phyloP scores from a whole-genome alignment of 805 yeast genomes.

The Schwanniomyces pseudopolymorphus region DNA sequence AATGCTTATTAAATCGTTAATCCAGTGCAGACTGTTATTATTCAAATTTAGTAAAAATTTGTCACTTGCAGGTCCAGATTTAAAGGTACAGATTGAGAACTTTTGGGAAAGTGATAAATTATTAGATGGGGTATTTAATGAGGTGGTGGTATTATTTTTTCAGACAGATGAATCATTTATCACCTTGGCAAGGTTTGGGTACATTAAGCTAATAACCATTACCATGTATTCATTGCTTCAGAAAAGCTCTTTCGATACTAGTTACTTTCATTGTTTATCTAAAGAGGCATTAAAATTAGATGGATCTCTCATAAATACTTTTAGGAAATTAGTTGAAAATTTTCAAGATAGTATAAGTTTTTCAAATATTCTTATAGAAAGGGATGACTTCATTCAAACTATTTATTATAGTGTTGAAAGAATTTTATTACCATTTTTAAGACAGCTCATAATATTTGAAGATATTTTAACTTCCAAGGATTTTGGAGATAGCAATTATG shows the following conservation, averaged over 20 bases:
- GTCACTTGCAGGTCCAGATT: constrained; percentile 8
- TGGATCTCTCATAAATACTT: not conserved
- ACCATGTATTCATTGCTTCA: constrained; percentile 19
- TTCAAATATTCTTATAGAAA: not conserved
- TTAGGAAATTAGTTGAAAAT: not conserved
- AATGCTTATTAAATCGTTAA: constrained; percentile 38
- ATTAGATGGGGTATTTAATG: constrained; percentile 37
- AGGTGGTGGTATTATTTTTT: constrained; percentile 38
- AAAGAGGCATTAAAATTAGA: not conserved
- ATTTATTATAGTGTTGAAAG: constrained; percentile 19
- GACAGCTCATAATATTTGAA: constrained; percentile 32
- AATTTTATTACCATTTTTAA: constrained; percentile 30
- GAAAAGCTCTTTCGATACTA: constrained; percentile 4
- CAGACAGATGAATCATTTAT: constrained; percentile 46
- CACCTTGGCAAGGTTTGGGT: constrained; percentile 31
- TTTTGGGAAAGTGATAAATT: constrained; percentile 23
- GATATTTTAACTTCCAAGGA: constrained; percentile 31
- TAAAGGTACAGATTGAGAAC: constrained; percentile 15
- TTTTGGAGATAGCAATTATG: constrained; percentile 24
- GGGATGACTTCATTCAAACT: constrained; percentile 3
- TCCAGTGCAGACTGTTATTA: constrained; percentile 39
- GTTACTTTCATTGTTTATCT: constrained; percentile 4
- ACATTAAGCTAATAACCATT: constrained; percentile 26
- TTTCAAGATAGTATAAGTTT: constrained; percentile 4
- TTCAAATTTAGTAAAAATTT: constrained; percentile 10